These are phyloP conservation scores for Mucor irregularis DNA, from an alignment of 371 early-diverging fungal species.

Conservation along the genomic window DNA sequence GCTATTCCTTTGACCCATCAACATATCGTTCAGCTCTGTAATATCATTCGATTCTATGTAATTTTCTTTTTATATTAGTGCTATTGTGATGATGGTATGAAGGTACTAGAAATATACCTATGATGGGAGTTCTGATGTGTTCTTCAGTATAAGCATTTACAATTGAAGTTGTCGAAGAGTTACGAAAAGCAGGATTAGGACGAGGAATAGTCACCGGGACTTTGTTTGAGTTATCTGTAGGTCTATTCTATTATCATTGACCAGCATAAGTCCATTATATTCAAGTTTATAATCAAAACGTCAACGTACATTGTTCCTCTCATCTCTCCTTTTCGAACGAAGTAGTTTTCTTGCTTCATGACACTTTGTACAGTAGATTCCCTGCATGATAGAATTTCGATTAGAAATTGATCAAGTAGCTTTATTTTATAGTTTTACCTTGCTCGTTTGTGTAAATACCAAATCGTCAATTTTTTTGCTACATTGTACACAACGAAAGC, in stretches of 20 bases:
- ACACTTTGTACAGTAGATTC: constrained; percentile 54
- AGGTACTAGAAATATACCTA: not conserved
- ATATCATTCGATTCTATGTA: constrained; percentile 16
- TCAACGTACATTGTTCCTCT: constrained; percentile 19
- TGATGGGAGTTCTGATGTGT: constrained; percentile 5
- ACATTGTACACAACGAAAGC: constrained; percentile 81
- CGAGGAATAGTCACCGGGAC: no score
- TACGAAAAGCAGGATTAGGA: constrained; percentile 8
- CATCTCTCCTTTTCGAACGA: constrained; percentile 41
- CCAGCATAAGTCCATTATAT: no score
- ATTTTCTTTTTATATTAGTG: no score
- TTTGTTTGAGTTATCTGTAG: not conserved
- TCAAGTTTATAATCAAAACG: no score
- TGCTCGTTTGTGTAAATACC: constrained; percentile 80
- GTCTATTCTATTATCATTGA: not conserved
- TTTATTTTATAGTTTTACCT: constrained; percentile 33
- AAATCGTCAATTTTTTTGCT: constrained; percentile 73
- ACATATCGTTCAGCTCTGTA: constrained; percentile 20
- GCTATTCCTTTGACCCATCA: constrained; percentile 20
- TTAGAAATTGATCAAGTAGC: not conserved
- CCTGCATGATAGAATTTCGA: constrained; percentile 16
- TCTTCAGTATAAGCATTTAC: constrained; percentile 30
- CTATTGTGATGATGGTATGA: no score
- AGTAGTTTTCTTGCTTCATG: constrained; percentile 44
- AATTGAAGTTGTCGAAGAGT: constrained; percentile 27